Base-by-base conservation (phyloP, 1,284 basidiomycete genomes). In the Sporisorium graminicola region DNA sequence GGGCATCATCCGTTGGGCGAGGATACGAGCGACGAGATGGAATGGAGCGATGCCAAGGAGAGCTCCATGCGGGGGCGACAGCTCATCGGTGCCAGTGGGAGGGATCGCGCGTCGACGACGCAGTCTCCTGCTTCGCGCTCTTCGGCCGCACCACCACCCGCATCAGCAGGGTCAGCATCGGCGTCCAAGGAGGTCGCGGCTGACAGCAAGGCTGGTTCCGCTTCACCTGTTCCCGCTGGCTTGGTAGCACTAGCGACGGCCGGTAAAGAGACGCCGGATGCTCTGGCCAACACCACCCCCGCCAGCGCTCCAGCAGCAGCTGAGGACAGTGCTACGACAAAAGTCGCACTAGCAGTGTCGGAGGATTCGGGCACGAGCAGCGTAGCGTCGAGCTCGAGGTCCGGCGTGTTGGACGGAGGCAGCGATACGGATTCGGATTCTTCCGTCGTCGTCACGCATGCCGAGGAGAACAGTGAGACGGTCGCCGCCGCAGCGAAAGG, bases 21-120 rank as follows among this genome's bases (percentile, higher is more conserved):
- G 55, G 74, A 78, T 47, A 78, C 77, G 26, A 71, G 68, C 47
- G 77, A 78, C 42, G 77, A 78, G 65, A 73, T 78, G 73, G 77
- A 78, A 54, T 77, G 74, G 74, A 77, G 74, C 53, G 74, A 77
- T 63, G 70, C 74, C 3, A 77, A 74, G 50, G 74, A 77, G 50
- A 72, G 58, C 27, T 59, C 53, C 42, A 49, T 55, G 55, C 44
- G 66, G 12, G 65, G 58, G 5, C 40, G 65, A 24, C 61, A 64
- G 57, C 24, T 65, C 31, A 50, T 59, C 22, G 42, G 47, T 20
- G 26, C 40, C 6, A 51, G 63, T 51, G 44, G 63, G 12, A 50
- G 69, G 40, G 44, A 55, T n/a, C 24, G 55, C 6, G 65, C 49
- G 24, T 53, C 51, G 18, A 55, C 49, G 20, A 74, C 71, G 1